These are phyloP conservation scores for Beauveria brongniartii DNA, from an alignment of 2,329 filamentous ascomycete genomes.

Conservation along the genomic window DNA sequence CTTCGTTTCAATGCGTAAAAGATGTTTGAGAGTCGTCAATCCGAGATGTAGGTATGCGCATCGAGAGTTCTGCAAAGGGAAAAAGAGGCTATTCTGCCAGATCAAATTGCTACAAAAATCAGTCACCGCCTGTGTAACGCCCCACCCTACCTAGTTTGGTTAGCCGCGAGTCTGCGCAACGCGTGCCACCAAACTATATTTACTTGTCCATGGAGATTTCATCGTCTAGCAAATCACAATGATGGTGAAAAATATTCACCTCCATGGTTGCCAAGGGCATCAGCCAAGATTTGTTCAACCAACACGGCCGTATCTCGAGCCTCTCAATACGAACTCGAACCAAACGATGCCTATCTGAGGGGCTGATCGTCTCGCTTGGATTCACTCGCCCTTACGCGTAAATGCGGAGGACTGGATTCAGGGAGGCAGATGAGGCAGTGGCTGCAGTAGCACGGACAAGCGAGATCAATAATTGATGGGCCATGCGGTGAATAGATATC, in stretches of 20 bases:
- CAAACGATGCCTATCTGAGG: background rate
- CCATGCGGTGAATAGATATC: background rate
- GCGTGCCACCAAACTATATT: background rate
- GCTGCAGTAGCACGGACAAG: background rate
- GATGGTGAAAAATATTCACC: too few relatives aligned
- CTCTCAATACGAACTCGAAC: background rate
- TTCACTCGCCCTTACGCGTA: background rate
- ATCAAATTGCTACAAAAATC: background rate
- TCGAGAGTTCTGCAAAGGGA: background rate
- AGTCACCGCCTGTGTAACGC: background rate
- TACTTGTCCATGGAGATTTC: background rate
- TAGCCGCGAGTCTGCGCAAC: background rate
- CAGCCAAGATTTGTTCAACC: background rate
- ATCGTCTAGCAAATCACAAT: background rate
- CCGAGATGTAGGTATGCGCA: background rate
- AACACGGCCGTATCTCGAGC: background rate
- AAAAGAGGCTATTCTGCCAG: constrained; percentile 8
- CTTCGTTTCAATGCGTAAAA: background rate
- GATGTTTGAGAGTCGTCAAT: background rate
- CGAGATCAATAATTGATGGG: background rate
- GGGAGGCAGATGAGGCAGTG: background rate
- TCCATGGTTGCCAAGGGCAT: background rate
- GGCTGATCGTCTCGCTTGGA: background rate
- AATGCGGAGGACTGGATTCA: too few relatives aligned
- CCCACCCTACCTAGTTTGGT: background rate